Conservation (phyloP, 805 yeast genomes). For the Ogataea methanolica region DNA sequence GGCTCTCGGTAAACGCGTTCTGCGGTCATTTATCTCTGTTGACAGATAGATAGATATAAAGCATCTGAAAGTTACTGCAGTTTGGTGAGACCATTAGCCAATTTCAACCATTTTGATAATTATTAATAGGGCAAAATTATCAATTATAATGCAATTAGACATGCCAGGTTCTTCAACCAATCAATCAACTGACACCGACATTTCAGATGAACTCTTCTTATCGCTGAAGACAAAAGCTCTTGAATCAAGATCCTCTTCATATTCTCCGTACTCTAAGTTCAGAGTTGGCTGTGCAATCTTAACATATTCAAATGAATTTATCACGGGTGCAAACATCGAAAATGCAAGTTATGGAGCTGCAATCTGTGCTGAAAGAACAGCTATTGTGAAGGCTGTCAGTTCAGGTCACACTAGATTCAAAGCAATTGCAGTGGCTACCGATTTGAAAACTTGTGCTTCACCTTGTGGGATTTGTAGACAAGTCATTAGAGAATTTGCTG, state of each 20-base stretch:
- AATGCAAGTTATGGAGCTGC: slow-evolving; percentile 84
- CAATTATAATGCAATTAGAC: too few relatives aligned
- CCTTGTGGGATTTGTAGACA: slow-evolving; percentile 98
- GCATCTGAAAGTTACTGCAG: too few relatives aligned
- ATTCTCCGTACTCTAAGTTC: slow-evolving; percentile 72
- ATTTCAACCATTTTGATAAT: too few relatives aligned
- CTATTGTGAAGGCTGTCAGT: slow-evolving; percentile 52
- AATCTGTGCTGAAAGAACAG: slow-evolving; percentile 73
- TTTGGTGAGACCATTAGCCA: too few relatives aligned
- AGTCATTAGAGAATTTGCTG: slow-evolving; percentile 75
- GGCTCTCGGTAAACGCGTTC: too few relatives aligned
- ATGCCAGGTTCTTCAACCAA: not conserved
- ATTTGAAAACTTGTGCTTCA: slow-evolving; percentile 52
- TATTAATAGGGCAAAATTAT: too few relatives aligned
- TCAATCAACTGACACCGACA: not conserved
- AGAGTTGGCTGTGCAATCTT: slow-evolving; percentile 80
- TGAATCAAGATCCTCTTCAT: slow-evolving; percentile 36
- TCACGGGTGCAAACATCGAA: slow-evolving; percentile 85
- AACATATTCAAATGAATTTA: slow-evolving; percentile 41
- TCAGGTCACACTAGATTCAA: slow-evolving; percentile 38
- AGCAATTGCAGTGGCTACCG: slow-evolving; percentile 68
- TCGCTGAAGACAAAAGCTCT: slow-evolving; percentile 14
- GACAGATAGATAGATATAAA: too few relatives aligned
- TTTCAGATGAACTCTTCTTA: slow-evolving; percentile 10
- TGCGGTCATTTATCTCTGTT: too few relatives aligned